Percentiles rank a stretch among this genome's conserved stretches.
phyloP scores from a whole-genome alignment of 2,329 filamentous ascomycete species.

The Dryadomyces quercivorus region DNA sequence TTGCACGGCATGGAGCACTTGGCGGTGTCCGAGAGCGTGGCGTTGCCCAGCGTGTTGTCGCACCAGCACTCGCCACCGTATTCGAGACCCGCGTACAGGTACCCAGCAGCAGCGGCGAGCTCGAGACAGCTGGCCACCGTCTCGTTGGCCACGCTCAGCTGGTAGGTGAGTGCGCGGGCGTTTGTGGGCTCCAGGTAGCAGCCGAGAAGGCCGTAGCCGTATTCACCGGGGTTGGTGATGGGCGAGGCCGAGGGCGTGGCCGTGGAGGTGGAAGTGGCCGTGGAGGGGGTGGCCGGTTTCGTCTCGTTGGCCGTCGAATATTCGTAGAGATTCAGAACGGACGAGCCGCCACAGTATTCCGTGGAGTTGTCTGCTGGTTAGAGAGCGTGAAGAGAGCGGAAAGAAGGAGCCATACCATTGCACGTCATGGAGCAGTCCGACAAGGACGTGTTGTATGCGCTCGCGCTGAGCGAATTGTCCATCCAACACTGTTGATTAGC shows the following conservation, averaged over 20 bases:
- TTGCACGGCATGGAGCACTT: constrained; percentile 17
- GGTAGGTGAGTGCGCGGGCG: constrained; percentile 11
- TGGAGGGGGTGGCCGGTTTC: not conserved
- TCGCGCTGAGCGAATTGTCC: constrained; percentile 2
- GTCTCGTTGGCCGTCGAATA: constrained; percentile 8
- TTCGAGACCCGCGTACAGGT: constrained; percentile 37
- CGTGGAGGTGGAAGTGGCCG: too few relatives aligned
- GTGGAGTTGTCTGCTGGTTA: constrained; percentile 6
- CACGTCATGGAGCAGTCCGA: constrained; percentile 19
- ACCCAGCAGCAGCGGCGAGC: constrained; percentile 16
- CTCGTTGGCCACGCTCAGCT: constrained; percentile 8
- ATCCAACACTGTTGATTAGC: constrained; percentile 8
- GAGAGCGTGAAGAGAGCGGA: not conserved
- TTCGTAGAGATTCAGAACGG: constrained; percentile 12
- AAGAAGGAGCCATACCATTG: constrained; percentile 1
- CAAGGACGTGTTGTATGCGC: constrained; percentile 8
- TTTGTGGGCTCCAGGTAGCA: constrained; percentile 20
- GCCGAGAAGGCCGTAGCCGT: constrained; percentile 19
- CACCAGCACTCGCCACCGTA: constrained; percentile 30
- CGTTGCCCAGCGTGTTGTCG: constrained; percentile 11
- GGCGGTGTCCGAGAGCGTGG: constrained; percentile 10
- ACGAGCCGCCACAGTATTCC: constrained; percentile 12
- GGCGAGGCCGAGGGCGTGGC: constrained; percentile 9
- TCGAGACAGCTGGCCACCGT: constrained; percentile 15
- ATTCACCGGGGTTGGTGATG: constrained; percentile 21